phyloP scores from a whole-genome alignment of 225 moss, liverwort and hornwort species.

The Bryum argenteum region DNA sequence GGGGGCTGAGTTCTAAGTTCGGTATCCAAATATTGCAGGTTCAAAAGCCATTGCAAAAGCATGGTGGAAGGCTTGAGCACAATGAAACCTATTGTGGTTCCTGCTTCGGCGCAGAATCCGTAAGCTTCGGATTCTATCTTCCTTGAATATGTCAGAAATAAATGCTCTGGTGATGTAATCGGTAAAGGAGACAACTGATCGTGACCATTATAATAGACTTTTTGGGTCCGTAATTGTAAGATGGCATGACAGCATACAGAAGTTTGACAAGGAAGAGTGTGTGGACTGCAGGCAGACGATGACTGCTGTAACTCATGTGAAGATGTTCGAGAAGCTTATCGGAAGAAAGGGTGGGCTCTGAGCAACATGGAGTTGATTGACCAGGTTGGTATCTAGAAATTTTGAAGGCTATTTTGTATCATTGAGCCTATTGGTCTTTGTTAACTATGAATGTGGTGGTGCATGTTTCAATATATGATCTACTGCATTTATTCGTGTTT shows the following conservation, averaged over 20 bases:
- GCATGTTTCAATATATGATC: background rate
- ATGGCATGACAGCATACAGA: background rate
- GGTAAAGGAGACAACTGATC: background rate
- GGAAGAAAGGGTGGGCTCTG: slow-evolving; percentile 96
- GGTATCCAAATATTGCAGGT: slow-evolving; percentile 49
- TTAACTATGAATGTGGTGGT: slow-evolving; percentile 14
- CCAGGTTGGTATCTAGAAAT: slow-evolving; percentile 47
- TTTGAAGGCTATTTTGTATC: background rate
- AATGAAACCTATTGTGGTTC: slow-evolving; percentile 99
- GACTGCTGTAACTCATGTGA: slow-evolving; percentile 99
- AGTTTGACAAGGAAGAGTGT: slow-evolving; percentile 24
- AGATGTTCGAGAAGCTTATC: slow-evolving; percentile 98
- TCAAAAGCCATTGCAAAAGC: slow-evolving; percentile 94
- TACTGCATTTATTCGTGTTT: slow-evolving; percentile 6
- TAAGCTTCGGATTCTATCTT: slow-evolving; percentile 33
- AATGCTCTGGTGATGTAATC: slow-evolving; percentile 5
- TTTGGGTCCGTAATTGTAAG: slow-evolving; percentile 3
- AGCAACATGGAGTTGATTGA: slow-evolving; percentile 83
- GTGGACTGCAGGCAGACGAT: slow-evolving; percentile 68
- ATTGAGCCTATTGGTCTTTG: slow-evolving; percentile 11
- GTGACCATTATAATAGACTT: slow-evolving; percentile 11
- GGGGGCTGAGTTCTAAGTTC: background rate
- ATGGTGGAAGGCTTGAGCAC: slow-evolving; percentile 85
- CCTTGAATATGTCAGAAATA: slow-evolving; percentile 8
- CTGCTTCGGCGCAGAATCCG: slow-evolving; percentile 96